Evolutionary conservation across 768 basidiomycete genomes (phyloP).

Genomic region (Xerocomellus amylosporus): DNA sequence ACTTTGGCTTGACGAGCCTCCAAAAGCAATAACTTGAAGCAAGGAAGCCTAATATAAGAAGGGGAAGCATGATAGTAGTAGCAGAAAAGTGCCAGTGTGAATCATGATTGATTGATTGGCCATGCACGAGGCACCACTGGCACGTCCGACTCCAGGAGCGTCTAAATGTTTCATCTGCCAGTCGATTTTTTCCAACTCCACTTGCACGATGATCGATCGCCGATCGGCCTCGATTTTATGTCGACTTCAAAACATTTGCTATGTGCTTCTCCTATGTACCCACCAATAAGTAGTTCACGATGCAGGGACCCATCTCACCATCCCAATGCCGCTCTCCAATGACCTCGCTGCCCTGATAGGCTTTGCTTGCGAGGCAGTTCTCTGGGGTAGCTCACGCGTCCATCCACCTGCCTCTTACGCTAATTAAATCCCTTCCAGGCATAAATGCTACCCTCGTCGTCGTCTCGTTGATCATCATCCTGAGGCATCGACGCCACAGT

Average conservation of each 20-base stretch:
- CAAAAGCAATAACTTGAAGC: conserved; percentile 18
- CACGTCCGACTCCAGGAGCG: no score
- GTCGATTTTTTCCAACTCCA: no score
- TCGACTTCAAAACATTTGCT: no score
- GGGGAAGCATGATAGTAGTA: not conserved
- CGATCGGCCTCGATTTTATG: no score
- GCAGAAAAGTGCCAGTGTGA: no score
- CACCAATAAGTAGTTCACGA: no score
- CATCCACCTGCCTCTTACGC: not conserved
- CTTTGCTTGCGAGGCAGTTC: conserved; percentile 35
- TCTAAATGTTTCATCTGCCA: no score
- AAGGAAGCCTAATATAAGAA: conserved; percentile 4
- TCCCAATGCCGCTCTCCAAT: conserved; percentile 24
- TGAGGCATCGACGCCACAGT: conserved; percentile 10
- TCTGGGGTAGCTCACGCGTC: conserved; percentile 31
- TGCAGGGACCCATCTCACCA: not conserved
- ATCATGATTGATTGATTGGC: no score
- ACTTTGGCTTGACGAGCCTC: conserved; percentile 13
- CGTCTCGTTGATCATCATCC: conserved; percentile 26
- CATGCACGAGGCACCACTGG: no score
- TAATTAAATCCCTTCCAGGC: conserved; percentile 4
- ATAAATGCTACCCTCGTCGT: conserved; percentile 29
- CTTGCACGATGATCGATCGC: no score
- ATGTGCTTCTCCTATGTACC: no score
- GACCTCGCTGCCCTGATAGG: conserved; percentile 37